These are phyloP conservation scores for Przewalskia tangutica DNA, from an alignment of 257 asterid genomes.

Conservation along the genomic window DNA sequence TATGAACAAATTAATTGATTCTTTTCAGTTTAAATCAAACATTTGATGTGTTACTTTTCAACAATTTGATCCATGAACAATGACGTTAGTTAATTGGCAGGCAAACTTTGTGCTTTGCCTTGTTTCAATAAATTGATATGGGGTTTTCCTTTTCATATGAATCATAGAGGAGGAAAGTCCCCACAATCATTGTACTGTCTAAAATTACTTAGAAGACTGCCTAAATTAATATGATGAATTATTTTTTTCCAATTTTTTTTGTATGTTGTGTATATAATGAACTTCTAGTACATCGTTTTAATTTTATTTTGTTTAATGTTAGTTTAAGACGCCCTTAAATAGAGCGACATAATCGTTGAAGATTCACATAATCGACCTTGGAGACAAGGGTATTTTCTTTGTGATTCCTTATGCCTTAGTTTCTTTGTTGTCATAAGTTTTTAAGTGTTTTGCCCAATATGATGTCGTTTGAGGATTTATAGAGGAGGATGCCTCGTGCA, in stretches of 20 bases:
- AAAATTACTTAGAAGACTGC: too few species aligned
- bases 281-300: too few species aligned
- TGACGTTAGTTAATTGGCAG: not conserved
- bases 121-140: not conserved
- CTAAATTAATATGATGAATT: too few species aligned
- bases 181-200: not conserved
- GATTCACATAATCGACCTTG: not conserved
- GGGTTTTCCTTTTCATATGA: not conserved
- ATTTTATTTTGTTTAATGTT: too few species aligned
- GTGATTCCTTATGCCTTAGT: not conserved
- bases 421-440: not conserved
- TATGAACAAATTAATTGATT: not conserved
- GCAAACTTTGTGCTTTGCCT: not conserved
- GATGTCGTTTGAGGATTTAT: not conserved
- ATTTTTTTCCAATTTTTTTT: too few species aligned
- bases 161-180: not conserved
- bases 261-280: too few species aligned
- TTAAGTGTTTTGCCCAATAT: not conserved
- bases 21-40: not conserved
- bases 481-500: too few species aligned
- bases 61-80: not conserved
- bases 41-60: not conserved
- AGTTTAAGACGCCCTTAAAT: too few species aligned
- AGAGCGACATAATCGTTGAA: too few species aligned
- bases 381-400: not conserved